Percentiles rank a stretch among this genome's conserved stretches.
phyloP scores from a whole-genome alignment of 495 filamentous ascomycete genomes.

The Terfezia boudieri region DNA sequence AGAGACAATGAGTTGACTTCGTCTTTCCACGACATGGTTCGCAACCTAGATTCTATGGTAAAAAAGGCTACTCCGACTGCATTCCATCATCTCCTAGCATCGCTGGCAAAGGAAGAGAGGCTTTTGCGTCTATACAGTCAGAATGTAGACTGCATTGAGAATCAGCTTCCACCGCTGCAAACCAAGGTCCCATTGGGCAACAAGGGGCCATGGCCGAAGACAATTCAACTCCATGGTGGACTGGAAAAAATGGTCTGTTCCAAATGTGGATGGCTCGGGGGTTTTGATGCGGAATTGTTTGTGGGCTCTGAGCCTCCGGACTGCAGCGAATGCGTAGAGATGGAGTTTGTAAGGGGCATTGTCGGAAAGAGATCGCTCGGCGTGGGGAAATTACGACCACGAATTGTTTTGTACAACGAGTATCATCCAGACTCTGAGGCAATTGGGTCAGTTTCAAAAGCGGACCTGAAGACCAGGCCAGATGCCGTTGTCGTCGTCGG shows the following conservation, averaged over 20 bases:
- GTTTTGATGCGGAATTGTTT: slow-evolving; percentile 62
- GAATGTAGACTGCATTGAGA: slow-evolving; percentile 90
- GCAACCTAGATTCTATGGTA: slow-evolving; percentile 54
- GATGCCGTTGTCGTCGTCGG: slow-evolving; percentile 88
- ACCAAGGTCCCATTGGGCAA: slow-evolving; percentile 45
- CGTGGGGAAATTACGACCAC: slow-evolving; percentile 68
- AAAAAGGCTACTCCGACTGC: slow-evolving; percentile 56
- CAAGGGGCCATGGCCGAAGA: slow-evolving; percentile 81
- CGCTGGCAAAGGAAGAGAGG: slow-evolving; percentile 66
- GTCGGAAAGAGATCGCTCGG: slow-evolving; percentile 85
- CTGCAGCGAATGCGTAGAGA: slow-evolving; percentile 50
- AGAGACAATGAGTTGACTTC: slow-evolving; percentile 66
- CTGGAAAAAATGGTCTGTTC: slow-evolving; percentile 89
- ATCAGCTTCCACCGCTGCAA: slow-evolving; percentile 51
- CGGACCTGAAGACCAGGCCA: slow-evolving; percentile 63
- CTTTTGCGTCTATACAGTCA: slow-evolving; percentile 86
- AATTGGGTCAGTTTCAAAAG: slow-evolving; percentile 68
- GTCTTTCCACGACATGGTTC: slow-evolving; percentile 89
- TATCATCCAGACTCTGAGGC: slow-evolving; percentile 89
- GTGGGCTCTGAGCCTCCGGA: slow-evolving; percentile 63
- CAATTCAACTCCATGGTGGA: slow-evolving; percentile 84
- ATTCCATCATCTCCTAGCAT: slow-evolving; percentile 87
- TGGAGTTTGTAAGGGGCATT: slow-evolving; percentile 52
- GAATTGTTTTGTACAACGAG: slow-evolving; percentile 95
- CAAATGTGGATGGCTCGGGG: slow-evolving; percentile 58